Percentiles rank a stretch among this genome's conserved stretches.
These are phyloP conservation scores for Sarocladium kiliense DNA, from an alignment of 2,329 filamentous ascomycete species.

Conservation along the genomic window DNA sequence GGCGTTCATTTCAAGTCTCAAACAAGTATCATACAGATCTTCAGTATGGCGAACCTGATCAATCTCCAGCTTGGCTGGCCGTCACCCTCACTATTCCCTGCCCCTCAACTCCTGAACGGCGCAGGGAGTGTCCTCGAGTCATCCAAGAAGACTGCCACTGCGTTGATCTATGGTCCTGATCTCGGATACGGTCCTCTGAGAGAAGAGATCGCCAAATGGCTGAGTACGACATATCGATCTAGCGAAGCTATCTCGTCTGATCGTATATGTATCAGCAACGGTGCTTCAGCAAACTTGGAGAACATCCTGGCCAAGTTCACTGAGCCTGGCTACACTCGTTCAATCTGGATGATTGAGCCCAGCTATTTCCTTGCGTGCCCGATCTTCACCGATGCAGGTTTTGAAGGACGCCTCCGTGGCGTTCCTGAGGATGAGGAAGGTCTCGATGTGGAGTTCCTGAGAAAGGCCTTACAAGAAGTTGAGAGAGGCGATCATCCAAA, in stretches of 20 bases:
- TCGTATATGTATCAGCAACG: slow-evolving; percentile 14
- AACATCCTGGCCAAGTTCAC: slow-evolving; percentile 37
- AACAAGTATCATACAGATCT: background rate
- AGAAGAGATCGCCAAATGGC: slow-evolving; percentile 13
- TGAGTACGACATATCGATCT: slow-evolving; percentile 6
- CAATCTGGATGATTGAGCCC: slow-evolving; percentile 58
- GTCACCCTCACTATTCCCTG: slow-evolving; percentile 9
- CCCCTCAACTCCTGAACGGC: slow-evolving; percentile 1
- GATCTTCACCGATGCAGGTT: slow-evolving; percentile 58
- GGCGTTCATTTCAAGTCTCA: background rate
- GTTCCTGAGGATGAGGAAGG: slow-evolving; percentile 51
- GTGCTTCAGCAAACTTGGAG: slow-evolving; percentile 12
- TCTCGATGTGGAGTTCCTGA: slow-evolving; percentile 16
- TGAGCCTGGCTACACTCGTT: slow-evolving; percentile 54
- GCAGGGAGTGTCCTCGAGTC: slow-evolving; percentile 5
- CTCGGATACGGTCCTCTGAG: slow-evolving; percentile 13
- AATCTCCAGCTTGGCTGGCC: slow-evolving; percentile 9
- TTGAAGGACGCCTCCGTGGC: slow-evolving; percentile 46
- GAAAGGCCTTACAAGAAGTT: background rate
- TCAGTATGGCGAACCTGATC: background rate
- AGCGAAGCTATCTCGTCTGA: background rate
- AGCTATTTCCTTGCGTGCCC: slow-evolving; percentile 58
- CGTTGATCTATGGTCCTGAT: slow-evolving; percentile 15
- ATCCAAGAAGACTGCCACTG: slow-evolving; percentile 11
- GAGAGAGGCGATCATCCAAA: slow-evolving; percentile 1